Conservation (phyloP, 495 filamentous ascomycete genomes). For the Daldinia grandis region DNA sequence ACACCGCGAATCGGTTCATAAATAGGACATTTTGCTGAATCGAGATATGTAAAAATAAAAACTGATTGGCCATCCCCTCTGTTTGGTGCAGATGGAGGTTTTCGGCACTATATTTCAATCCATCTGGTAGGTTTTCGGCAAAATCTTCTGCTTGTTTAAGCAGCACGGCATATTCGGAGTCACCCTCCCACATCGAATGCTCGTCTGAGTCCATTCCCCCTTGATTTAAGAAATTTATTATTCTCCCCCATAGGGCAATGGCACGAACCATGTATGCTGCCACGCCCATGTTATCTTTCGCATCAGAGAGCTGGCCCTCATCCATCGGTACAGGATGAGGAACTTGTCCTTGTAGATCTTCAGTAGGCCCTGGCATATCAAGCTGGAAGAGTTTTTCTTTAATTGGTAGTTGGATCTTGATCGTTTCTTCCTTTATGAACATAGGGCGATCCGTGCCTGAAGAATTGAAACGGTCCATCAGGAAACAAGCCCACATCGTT, state of each 20-base stretch:
- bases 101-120: slow-evolving; percentile 75
- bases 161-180: slow-evolving; percentile 77
- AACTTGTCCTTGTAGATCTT: slow-evolving; percentile 79
- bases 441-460: slow-evolving; percentile 93
- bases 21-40: slow-evolving; percentile 90
- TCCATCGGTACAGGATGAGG: slow-evolving; percentile 70
- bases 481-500: slow-evolving; percentile 97
- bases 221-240: slow-evolving; percentile 89
- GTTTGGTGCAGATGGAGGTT: slow-evolving; percentile 87
- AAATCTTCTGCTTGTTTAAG: slow-evolving; percentile 77
- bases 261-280: slow-evolving; percentile 89
- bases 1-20: slow-evolving; percentile 86
- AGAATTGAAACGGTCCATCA: slow-evolving; percentile 98
- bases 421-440: slow-evolving; percentile 87
- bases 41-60: slow-evolving; percentile 91
- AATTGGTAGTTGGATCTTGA: slow-evolving; percentile 90
- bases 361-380: slow-evolving; percentile 88
- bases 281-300: slow-evolving; percentile 90
- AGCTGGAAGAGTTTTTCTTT: slow-evolving; percentile 90
- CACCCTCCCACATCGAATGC: slow-evolving; percentile 79
- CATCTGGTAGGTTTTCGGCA: slow-evolving; percentile 71
- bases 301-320: slow-evolving; percentile 69
- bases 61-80: slow-evolving; percentile 87
- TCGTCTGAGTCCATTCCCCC: slow-evolving; percentile 85
- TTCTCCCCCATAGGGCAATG: slow-evolving; percentile 87